Percentiles rank a stretch among this genome's conserved stretches.
Conservation (phyloP, 345 rosid genomes). For the Salix udensis region DNA sequence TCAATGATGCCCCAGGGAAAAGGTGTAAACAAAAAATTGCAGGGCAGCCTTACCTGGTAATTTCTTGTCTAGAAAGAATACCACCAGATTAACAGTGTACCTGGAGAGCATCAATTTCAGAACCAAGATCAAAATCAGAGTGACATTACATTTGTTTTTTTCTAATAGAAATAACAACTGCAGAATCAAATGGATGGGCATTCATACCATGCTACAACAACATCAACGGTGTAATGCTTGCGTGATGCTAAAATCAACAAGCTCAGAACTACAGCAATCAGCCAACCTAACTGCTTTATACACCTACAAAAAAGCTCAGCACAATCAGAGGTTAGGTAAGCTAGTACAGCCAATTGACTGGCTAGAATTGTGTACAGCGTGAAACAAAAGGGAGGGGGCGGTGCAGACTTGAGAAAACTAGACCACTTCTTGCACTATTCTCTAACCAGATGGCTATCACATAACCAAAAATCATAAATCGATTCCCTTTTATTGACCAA, state of each 20-base stretch:
- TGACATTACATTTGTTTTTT: background rate
- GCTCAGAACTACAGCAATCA: conserved; percentile 78
- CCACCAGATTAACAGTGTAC: conserved; percentile 93
- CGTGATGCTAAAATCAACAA: conserved; percentile 88
- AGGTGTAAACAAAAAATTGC: background rate
- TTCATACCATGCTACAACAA: conserved; percentile 90
- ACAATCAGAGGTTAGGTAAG: background rate
- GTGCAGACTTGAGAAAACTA: background rate
- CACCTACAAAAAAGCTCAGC: conserved; percentile 41
- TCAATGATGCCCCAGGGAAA: background rate
- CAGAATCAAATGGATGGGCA: background rate
- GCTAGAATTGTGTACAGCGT: background rate
- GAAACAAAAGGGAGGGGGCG: background rate
- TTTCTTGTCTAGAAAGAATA: conserved; percentile 92
- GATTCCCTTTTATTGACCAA: background rate
- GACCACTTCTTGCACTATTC: background rate
- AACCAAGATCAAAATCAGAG: conserved; percentile 13
- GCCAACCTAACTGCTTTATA: conserved; percentile 84
- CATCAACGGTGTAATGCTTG: conserved; percentile 94
- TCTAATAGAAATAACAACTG: background rate
- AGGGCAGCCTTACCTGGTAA: conserved; percentile 69
- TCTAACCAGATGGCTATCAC: background rate
- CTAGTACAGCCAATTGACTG: background rate
- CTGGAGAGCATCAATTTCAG: conserved; percentile 30
- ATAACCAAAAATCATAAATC: background rate